Evolutionary conservation across 2,329 filamentous ascomycete species (phyloP).

Genomic region (Diaporthe humulicola): DNA sequence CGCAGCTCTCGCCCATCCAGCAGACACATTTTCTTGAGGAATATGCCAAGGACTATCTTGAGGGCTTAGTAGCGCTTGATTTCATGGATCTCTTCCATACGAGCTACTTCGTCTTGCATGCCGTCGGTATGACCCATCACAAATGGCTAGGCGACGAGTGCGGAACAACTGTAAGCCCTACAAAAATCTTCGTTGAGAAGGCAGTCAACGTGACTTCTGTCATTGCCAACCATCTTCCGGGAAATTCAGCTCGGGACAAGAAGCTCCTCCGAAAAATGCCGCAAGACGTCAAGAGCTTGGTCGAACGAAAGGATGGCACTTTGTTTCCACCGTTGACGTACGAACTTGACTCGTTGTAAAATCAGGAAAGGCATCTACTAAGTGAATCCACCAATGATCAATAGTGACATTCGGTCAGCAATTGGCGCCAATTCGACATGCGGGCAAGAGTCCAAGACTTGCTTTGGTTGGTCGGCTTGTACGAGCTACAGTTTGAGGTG

Average conservation of each 20-base stretch:
- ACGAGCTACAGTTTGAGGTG: neutral
- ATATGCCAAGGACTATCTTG: slow-evolving; percentile 41
- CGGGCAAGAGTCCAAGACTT: neutral
- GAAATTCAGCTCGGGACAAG: too few relatives aligned
- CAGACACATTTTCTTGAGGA: slow-evolving; percentile 44
- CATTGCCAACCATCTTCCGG: neutral
- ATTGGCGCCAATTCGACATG: neutral
- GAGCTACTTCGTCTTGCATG: slow-evolving; percentile 39
- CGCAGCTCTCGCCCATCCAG: slow-evolving; percentile 43
- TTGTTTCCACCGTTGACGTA: too few relatives aligned
- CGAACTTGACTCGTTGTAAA: neutral
- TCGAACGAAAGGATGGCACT: neutral
- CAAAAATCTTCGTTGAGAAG: neutral
- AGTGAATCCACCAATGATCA: neutral
- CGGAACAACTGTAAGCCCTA: neutral
- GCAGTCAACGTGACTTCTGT: neutral
- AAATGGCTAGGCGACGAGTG: neutral
- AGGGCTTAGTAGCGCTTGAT: slow-evolving; percentile 44
- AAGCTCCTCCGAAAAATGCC: neutral
- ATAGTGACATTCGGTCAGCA: neutral
- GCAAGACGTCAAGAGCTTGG: neutral
- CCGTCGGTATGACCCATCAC: slow-evolving; percentile 32
- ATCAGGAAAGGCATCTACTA: neutral
- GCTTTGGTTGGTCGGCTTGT: neutral
- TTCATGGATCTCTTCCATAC: slow-evolving; percentile 44